Conservation (phyloP, 345 rosid genomes). For the Acer negundo region DNA sequence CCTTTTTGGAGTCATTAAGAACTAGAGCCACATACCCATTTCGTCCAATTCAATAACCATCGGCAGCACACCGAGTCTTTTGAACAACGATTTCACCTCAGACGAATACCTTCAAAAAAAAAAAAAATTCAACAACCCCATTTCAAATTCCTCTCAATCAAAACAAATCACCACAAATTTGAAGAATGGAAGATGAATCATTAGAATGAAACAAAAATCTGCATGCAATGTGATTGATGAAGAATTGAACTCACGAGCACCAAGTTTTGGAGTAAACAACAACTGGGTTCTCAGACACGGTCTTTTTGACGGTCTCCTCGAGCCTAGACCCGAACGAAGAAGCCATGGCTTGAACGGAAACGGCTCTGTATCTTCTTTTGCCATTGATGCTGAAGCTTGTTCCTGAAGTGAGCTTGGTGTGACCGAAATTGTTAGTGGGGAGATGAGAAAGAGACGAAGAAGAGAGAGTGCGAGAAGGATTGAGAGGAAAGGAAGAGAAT, state of each 20-base stretch:
- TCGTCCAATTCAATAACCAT: constrained; percentile 87
- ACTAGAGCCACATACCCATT: constrained; percentile 54
- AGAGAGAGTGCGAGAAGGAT: constrained; percentile 36
- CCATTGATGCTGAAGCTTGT: constrained; percentile 31
- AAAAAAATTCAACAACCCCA: constrained; percentile 6
- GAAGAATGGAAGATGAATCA: not conserved
- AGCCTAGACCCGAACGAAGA: constrained; percentile 86
- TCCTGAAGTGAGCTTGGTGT: constrained; percentile 7
- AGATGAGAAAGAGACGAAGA: constrained; percentile 23
- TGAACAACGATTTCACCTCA: constrained; percentile 90
- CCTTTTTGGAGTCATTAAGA: not conserved
- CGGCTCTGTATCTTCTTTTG: constrained; percentile 28
- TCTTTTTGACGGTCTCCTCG: constrained; percentile 73
- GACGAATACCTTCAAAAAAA: constrained; percentile 62
- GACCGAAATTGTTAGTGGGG: constrained; percentile 12
- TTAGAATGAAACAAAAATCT: not conserved
- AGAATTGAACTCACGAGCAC: constrained; percentile 79
- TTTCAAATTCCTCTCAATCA: not conserved
- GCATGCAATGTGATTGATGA: not conserved
- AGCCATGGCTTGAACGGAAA: constrained; percentile 56
- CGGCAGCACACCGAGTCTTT: constrained; percentile 73
- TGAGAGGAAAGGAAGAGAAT: constrained; percentile 39
- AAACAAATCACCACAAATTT: not conserved
- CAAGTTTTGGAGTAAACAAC: constrained; percentile 95
- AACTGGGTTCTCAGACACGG: constrained; percentile 67